Percentiles rank a stretch among this genome's conserved stretches.
These are phyloP conservation scores for Dryadomyces quercivorus DNA, from an alignment of 2,329 filamentous ascomycete genomes.

Conservation along the genomic window DNA sequence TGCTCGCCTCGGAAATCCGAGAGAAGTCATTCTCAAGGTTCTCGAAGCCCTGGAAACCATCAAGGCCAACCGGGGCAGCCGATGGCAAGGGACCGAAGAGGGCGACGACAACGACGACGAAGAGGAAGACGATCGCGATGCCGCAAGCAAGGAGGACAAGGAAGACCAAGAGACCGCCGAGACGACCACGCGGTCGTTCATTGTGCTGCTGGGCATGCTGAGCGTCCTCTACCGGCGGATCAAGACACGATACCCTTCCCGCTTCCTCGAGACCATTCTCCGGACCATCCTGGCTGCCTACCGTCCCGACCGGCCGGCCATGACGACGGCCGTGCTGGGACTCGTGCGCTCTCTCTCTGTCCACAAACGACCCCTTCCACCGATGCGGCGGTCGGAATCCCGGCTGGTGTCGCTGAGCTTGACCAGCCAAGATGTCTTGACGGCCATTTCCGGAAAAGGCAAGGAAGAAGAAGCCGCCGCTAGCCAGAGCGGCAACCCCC, in stretches of 20 bases:
- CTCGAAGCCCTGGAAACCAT: conserved; percentile 58
- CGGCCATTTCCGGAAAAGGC: neutral
- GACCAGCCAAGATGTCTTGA: neutral
- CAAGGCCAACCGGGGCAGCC: conserved; percentile 30
- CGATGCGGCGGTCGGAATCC: conserved; percentile 37
- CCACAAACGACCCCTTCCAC: conserved; percentile 51
- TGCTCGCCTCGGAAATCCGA: conserved; percentile 64
- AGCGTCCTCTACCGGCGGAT: conserved; percentile 62
- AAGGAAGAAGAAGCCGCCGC: neutral
- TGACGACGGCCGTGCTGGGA: conserved; percentile 57
- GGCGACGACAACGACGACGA: conserved; percentile 16
- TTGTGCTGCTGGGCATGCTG: conserved; percentile 52
- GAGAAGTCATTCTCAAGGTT: conserved; percentile 71
- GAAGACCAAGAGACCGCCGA: conserved; percentile 7
- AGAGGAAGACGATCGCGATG: conserved; percentile 12
- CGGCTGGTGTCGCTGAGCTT: conserved; percentile 2
- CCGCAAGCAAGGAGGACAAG: conserved; percentile 11
- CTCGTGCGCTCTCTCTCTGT: conserved; percentile 58
- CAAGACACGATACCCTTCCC: conserved; percentile 64
- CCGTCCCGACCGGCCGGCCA: conserved; percentile 48
- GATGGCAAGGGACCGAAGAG: conserved; percentile 21
- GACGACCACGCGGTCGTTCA: conserved; percentile 8
- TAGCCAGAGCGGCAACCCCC: neutral
- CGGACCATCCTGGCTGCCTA: conserved; percentile 59
- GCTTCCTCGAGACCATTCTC: conserved; percentile 67